These are phyloP conservation scores for Cyberlindnera saturnus DNA, from an alignment of 805 yeast species.

Conservation along the genomic window DNA sequence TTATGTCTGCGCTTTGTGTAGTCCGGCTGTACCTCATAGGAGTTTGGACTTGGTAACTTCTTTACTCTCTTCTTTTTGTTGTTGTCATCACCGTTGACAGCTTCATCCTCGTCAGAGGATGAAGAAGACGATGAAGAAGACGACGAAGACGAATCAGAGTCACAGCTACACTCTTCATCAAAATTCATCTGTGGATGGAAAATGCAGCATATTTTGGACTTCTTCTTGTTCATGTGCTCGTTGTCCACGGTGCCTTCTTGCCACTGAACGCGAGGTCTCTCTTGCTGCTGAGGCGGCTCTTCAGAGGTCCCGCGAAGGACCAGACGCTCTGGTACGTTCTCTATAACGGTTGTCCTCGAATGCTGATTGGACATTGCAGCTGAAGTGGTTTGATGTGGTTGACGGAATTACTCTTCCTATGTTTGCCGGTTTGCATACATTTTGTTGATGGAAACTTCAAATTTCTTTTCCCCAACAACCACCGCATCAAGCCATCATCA, in stretches of 20 bases:
- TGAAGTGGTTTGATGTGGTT: no score
- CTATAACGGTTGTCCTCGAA: neutral
- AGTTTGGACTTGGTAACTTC: conserved; percentile 54
- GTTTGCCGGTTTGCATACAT: no score
- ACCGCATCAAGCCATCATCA: no score
- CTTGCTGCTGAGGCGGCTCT: neutral
- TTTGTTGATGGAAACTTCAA: no score
- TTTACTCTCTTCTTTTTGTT: conserved; percentile 25
- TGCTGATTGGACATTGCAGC: neutral
- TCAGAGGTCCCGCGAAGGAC: conserved; percentile 14
- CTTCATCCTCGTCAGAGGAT: conserved; percentile 32
- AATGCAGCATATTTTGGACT: conserved; percentile 85
- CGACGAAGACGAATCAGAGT: conserved; percentile 22
- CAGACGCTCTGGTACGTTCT: conserved; percentile 4
- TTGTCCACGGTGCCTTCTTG: conserved; percentile 82
- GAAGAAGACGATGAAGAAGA: conserved; percentile 17
- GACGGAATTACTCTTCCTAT: no score
- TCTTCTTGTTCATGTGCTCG: conserved; percentile 82
- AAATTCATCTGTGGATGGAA: conserved; percentile 69
- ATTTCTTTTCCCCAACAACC: no score
- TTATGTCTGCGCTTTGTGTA: conserved; percentile 28
- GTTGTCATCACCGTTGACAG: conserved; percentile 22
- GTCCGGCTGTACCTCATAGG: conserved; percentile 83
- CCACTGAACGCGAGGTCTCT: conserved; percentile 64
- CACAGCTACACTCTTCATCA: conserved; percentile 39